A percentile compares a stretch with the other conserved stretches of the same genome.
Evolutionary conservation across 371 early-diverging fungal genomes (phyloP).

Genomic region (Mucor saturninus): DNA sequence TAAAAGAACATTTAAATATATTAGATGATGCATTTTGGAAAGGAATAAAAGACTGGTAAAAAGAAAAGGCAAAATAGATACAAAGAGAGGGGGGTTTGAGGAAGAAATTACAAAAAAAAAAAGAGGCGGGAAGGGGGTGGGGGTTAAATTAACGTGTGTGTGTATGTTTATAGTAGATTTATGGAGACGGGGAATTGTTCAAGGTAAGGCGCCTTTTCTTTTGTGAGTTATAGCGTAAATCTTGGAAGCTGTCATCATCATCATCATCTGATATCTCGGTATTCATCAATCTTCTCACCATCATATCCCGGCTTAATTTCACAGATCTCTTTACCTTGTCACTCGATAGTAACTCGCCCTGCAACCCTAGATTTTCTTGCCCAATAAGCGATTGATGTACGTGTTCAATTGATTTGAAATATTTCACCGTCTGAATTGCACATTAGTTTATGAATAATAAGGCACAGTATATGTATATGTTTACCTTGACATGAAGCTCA

Average conservation of each 20-base stretch:
- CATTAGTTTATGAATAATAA: background rate
- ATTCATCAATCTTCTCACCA: slow-evolving; percentile 29
- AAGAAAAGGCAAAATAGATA: slow-evolving; percentile 1
- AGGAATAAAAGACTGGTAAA: slow-evolving; percentile 36
- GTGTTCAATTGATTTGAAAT: slow-evolving; percentile 77
- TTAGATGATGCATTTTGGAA: slow-evolving; percentile 47
- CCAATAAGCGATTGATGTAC: slow-evolving; percentile 75
- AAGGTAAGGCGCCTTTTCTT: slow-evolving; percentile 23
- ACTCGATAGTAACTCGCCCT: slow-evolving; percentile 57
- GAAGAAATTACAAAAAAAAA: slow-evolving; percentile 2
- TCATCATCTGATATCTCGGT: slow-evolving; percentile 12
- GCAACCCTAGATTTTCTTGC: slow-evolving; percentile 76
- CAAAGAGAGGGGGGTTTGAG: background rate
- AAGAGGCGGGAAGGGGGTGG: background rate
- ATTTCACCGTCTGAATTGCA: slow-evolving; percentile 8
- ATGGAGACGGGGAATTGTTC: slow-evolving; percentile 18
- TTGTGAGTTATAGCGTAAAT: slow-evolving; percentile 10
- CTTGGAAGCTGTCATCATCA: slow-evolving; percentile 15
- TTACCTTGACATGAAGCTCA: slow-evolving; percentile 84
- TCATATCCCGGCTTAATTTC: slow-evolving; percentile 23
- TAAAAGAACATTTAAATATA: slow-evolving; percentile 36
- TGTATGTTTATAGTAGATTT: slow-evolving; percentile 1
- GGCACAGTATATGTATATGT: background rate
- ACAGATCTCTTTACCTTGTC: slow-evolving; percentile 21
- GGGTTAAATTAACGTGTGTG: background rate